These are phyloP conservation scores for Pythium periplocum DNA, from an alignment of 352 stramenopile species.

Conservation along the genomic window DNA sequence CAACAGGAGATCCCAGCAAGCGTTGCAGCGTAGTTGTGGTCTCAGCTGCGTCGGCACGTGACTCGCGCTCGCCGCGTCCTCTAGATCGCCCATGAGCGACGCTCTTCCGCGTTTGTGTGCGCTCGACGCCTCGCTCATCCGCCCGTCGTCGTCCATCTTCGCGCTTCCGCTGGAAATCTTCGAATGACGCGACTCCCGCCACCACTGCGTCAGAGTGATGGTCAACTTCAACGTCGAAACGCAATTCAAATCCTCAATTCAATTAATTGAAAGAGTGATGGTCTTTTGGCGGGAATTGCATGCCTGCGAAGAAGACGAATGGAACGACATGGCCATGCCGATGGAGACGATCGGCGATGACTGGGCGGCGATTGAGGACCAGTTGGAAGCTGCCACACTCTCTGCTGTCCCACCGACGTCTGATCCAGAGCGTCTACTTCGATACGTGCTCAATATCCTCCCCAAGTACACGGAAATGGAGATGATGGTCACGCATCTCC, in stretches of 20 bases:
- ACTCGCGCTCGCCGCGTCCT: constrained; percentile 19
- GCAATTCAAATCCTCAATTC: constrained; percentile 17
- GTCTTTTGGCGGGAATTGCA: constrained; percentile 19
- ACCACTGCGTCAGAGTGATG: constrained; percentile 8
- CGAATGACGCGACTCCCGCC: background rate
- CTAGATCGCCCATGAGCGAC: constrained; percentile 44
- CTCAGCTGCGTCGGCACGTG: constrained; percentile 27
- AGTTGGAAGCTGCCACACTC: constrained; percentile 42
- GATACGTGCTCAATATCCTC: constrained; percentile 70
- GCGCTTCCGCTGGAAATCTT: background rate
- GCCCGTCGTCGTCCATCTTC: constrained; percentile 48
- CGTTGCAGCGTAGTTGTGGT: constrained; percentile 67
- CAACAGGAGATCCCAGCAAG: constrained; percentile 70
- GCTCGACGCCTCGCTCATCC: constrained; percentile 76
- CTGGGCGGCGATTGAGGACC: constrained; percentile 59
- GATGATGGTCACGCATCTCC: constrained; percentile 70
- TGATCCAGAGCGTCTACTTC: constrained; percentile 66
- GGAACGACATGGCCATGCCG: background rate
- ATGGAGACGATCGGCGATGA: constrained; percentile 10
- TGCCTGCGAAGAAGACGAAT: background rate
- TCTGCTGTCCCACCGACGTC: constrained; percentile 61
- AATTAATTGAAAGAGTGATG: constrained; percentile 17
- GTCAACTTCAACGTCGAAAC: constrained; percentile 18
- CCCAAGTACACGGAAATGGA: constrained; percentile 83
- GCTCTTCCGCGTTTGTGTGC: constrained; percentile 32